Base-by-base conservation (phyloP, 345 rosid species). In the Ailanthus altissimus region DNA sequence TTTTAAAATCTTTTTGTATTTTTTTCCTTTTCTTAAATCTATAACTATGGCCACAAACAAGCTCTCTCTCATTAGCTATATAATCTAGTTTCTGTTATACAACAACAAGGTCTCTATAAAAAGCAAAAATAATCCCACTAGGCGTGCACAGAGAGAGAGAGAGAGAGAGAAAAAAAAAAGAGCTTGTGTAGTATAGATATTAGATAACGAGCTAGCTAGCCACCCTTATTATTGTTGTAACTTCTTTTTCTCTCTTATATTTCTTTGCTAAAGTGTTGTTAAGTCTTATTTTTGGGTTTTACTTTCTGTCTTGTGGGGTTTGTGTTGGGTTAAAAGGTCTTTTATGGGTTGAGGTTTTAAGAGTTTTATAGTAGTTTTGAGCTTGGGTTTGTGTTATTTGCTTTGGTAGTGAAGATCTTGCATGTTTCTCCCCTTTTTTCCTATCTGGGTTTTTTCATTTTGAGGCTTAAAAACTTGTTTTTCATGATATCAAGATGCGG, bases 141-240 rank as follows among this genome's bases (percentile, higher is more conserved):
- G 84, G 86, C 85, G 78, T 81, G 85, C 86, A 49, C 32, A 45
- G 63, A 38, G 77, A 45, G 72, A 77, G 59, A 81, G 76, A 76
- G 56, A n/a, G 32, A 76, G 76, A 76, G 54, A 16, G 14, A 23
- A 28, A 59, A 13, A 63, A 38, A 38, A 38, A 0, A 40, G 2
- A 36, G 8, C 25, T 20, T 54, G 18, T 64, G 47, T 40, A 40
- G 47, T 38, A 8, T 18, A 6, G 59, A 26, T 68, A 32, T 32
- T 32, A 25, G 25, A 71, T 57, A 57, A 42, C 78, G 47, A 51
- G 78, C 68, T 65, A 56, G 28, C 78, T 61, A 46, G 63, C 43
- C 76, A 56, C 42, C 54, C 65, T 63, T 74, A 25, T 66, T 74
- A 40, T 71, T 46, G 73, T 49, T 60, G 25, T 12, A n/a, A 15